Evolutionary conservation across 129 eudicot genomes (phyloP).

Genomic region (Escallonia herrerae): DNA sequence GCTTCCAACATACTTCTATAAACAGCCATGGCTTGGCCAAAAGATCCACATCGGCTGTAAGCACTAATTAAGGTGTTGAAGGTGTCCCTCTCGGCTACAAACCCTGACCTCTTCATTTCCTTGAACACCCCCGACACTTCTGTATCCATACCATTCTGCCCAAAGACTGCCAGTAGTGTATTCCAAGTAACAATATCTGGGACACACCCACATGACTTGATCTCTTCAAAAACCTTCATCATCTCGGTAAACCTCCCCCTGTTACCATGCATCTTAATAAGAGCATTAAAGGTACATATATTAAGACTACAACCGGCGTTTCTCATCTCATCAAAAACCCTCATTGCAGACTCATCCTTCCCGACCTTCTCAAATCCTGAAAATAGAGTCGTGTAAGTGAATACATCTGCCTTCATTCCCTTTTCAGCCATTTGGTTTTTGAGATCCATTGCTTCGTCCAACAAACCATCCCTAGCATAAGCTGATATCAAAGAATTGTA

Average conservation of each 20-base stretch:
- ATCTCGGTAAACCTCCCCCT: constrained; percentile 67
- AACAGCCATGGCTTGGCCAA: constrained; percentile 75
- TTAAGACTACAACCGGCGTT: constrained; percentile 69
- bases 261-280: constrained; percentile 77
- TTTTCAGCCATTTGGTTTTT: constrained; percentile 58
- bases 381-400: constrained; percentile 75
- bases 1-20: constrained; percentile 78
- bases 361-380: constrained; percentile 96
- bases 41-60: constrained; percentile 77
- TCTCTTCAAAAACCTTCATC: constrained; percentile 86
- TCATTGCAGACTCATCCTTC: constrained; percentile 76
- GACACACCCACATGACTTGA: constrained; percentile 51
- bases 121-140: constrained; percentile 74
- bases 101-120: constrained; percentile 90
- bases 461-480: constrained; percentile 70
- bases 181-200: constrained; percentile 97
- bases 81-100: constrained; percentile 85
- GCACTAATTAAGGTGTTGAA: constrained; percentile 85
- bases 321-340: constrained; percentile 71
- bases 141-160: constrained; percentile 79
- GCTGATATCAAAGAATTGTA: constrained; percentile 89
- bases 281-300: constrained; percentile 73
- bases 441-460: constrained; percentile 78
- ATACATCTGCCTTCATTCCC: constrained; percentile 83
- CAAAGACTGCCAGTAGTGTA: constrained; percentile 82